Evolutionary conservation across 352 stramenopile genomes (phyloP), one percentile per base, ranked within the genome.

Genomic region (Phytophthora tentaculata): DNA sequence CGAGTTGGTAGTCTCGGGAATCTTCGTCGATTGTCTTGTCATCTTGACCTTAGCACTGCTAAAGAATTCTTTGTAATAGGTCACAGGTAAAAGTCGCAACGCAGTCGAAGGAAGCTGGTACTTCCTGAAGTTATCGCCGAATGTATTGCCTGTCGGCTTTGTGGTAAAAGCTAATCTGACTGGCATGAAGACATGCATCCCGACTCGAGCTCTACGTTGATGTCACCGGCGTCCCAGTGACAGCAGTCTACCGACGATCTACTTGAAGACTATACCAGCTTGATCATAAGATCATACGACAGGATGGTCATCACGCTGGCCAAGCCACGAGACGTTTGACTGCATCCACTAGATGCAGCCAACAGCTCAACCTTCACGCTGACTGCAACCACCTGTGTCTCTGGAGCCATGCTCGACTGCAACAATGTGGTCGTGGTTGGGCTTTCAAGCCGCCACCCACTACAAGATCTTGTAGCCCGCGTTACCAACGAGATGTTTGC

Each of bases 391-490:
- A 3, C 8, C n/a, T 22, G 6, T 7, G 17, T 6, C n/a, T 3
- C 3, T 32, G 28, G 8, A n/a, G n/a, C 28, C 28, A 32, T 24
- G 13, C 41, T 48, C 41, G 4, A 48, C 41, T 24, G 41, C 8
- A n/a, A 48, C 13, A 1, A 24, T 5, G 41, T 48, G 41, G 41
- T 48, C 41, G n/a, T 48, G 41, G 41, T 48, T 48, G n/a, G 41
- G 37, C 41, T 48, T 48, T 48, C 41, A 48, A 24, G 17, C 41
- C 41, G 5, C 41, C 41, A 48, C 41, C 41, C 41, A 48, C 41
- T 48, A 48, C 41, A 48, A n/a, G n/a, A n/a, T n/a, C n/a, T n/a
- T n/a, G n/a, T n/a, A n/a, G n/a, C n/a, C n/a, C n/a, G n/a, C n/a
- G n/a, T n/a, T n/a, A n/a, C n/a, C n/a, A n/a, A n/a, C n/a, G n/a